Base-by-base conservation (phyloP, 768 basidiomycete genomes). In the Boletus reticulatus region DNA sequence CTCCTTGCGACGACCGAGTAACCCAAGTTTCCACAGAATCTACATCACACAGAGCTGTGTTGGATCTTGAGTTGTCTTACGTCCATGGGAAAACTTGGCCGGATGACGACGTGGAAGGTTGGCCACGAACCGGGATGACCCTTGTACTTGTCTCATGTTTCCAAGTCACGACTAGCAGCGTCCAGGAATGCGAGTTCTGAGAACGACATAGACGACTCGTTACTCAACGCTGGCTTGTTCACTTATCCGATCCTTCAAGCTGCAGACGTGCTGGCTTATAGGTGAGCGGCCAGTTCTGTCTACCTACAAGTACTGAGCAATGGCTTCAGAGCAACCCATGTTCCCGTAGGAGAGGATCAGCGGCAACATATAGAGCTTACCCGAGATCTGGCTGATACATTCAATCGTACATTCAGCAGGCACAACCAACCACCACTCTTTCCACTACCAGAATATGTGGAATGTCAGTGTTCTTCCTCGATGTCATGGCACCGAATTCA, bases 71-170 rank as follows among this genome's bases (percentile, higher is more conserved):
- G 83, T 60, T 96, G 93, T 62, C 73, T 94, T 22, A 22, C 92
- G 0, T 87, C 93, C 0, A 78, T 95, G 20, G 92, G 93, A 11
- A 85, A 84, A 61, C 74, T 98, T 11, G 83, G 85, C 39, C 73
- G 94, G 42, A 97, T 98, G 96, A 98, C 94, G 5, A 94, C 92
- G 0, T 98, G 95, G 94, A 98, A 98, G 83, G 93, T 90, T 55
- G 29, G 75, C 57, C 16, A 11, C 32, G 12, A 22, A 4, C 29
- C 12, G 11, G 27, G 32, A 9, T 34, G 8, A 46, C n/a, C 14
- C 36, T 12, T 34, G n/a, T 36, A 36, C 13, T 19, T 19, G 20
- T 27, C 52, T 57, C 46, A 64, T 17, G 4, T 12, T 17, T 34
- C 47, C 14, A 63, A 94, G 92, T 82, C 88, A 9, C 84, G 89